phyloP scores from a whole-genome alignment of 163 green algal species.

The Scenedesmus sp. region DNA sequence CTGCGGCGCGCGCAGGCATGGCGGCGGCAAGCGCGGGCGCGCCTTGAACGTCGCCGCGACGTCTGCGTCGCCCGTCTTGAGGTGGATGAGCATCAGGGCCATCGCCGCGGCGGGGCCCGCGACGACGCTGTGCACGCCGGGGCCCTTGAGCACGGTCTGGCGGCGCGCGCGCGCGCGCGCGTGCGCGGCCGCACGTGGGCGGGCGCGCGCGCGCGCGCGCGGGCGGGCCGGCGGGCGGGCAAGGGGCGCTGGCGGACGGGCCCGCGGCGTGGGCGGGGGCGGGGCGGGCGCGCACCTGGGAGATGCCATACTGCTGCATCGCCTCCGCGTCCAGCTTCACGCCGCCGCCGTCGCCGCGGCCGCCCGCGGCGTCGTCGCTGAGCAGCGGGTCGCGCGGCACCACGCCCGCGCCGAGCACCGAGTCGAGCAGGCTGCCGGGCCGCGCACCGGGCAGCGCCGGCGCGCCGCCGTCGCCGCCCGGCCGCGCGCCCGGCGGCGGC shows the following conservation, averaged over 20 bases:
- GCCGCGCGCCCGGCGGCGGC: background rate
- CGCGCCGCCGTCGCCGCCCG: too few relatives aligned
- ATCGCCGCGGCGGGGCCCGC: conserved; percentile 86
- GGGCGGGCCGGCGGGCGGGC: too few relatives aligned
- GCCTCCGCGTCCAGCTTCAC: conserved; percentile 42
- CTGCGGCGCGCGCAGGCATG: conserved; percentile 6
- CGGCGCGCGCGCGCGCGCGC: too few relatives aligned
- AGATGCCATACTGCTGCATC: conserved; percentile 49
- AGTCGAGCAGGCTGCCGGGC: conserved; percentile 20
- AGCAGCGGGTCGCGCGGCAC: conserved; percentile 19
- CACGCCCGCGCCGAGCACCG: conserved; percentile 46
- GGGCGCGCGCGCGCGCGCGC: too few relatives aligned
- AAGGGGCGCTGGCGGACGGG: too few relatives aligned
- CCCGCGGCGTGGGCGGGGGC: too few relatives aligned
- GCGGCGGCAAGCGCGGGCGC: conserved; percentile 63
- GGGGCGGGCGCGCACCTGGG: conserved; percentile 42
- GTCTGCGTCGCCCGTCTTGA: conserved; percentile 84
- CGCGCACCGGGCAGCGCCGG: too few relatives aligned
- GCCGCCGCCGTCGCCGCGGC: background rate
- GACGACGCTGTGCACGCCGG: conserved; percentile 82
- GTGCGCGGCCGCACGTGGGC: background rate
- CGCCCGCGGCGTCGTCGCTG: background rate
- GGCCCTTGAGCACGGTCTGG: conserved; percentile 74
- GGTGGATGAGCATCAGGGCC: conserved; percentile 92
- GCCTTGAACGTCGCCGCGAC: conserved; percentile 75